Base-by-base conservation (phyloP, 768 basidiomycete species). In the Russula sp. region DNA sequence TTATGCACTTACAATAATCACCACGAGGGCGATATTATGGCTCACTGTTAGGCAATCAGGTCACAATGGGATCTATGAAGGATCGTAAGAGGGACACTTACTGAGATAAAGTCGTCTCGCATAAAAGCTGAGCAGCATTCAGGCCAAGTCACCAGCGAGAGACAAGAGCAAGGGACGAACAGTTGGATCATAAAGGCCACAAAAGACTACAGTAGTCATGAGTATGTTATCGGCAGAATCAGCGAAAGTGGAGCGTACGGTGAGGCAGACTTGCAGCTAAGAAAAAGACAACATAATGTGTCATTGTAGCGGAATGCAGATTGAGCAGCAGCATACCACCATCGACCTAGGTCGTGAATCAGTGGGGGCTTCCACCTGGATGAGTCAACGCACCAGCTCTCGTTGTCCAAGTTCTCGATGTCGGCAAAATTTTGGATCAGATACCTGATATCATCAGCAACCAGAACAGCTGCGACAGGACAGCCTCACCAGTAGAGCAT, bases 391-490 rank as follows among this genome's bases (percentile, higher is more conserved):
- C 54, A 81, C 81, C 80, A 81, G 49, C 72, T 74, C 22, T 75
- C 73, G 18, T 70, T 71, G 25, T 60, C 46, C 36, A 82, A 67
- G 20, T 74, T 76, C 1, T 65, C 65, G 16, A 70, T 65, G 47
- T 79, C 75, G 29, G 71, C 66, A 67, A 74, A 81, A 58, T 81
- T 79, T 34, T 74, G 69, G 34, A 83, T 70, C 47, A 83, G 72
- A 66, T 79, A 80, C 73, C 81, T 82, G 51, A 4, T 13, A 39
- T 36, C 10, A n/a, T 58, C 22, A 34, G 32, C 25, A 43, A 6
- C 36, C 22, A 47, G 34, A 11, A 20, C 34, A 16, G 20, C 18
- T 10, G 13, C 29, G 18, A 10, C 13, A 10, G 13, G n/a, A 38
- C 20, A 5, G 56, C 67, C 73, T 22, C 65, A 80, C 80, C 76